A percentile compares a stretch with the other conserved stretches of the same genome.
Evolutionary conservation across 257 asterid species (phyloP).

Genomic region (Salvia hispanica): DNA sequence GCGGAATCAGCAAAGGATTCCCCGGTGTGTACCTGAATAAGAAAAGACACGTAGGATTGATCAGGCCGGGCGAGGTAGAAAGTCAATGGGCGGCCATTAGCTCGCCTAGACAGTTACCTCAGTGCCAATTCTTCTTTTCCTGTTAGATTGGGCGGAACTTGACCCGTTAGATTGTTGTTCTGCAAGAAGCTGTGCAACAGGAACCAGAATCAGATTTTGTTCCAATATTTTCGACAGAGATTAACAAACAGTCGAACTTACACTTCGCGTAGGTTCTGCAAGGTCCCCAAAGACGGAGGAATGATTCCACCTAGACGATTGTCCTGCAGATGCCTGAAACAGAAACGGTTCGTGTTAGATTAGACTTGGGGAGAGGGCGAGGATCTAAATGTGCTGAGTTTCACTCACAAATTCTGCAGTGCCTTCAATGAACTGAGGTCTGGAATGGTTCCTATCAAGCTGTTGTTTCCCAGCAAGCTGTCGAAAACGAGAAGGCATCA

Average conservation of each 20-base stretch:
- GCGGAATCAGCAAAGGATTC: constrained; percentile 63
- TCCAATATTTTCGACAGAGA: not conserved
- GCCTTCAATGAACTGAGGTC: constrained; percentile 66
- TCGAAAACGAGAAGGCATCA: constrained; percentile 30
- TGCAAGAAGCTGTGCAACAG: constrained; percentile 61
- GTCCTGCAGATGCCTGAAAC: constrained; percentile 80
- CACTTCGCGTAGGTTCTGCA: constrained; percentile 58
- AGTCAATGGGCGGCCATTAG: not conserved
- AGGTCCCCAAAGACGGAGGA: constrained; percentile 64
- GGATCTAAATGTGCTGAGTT: not conserved
- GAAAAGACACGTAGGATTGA: not conserved
- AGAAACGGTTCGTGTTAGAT: constrained; percentile 20
- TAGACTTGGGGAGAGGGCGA: not conserved
- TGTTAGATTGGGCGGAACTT: constrained; percentile 60
- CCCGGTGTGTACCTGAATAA: constrained; percentile 70
- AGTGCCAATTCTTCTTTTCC: constrained; percentile 58
- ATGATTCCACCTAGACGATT: constrained; percentile 68
- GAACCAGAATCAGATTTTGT: constrained; percentile 1
- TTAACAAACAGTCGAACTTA: constrained; percentile 45
- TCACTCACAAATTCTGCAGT: constrained; percentile 73
- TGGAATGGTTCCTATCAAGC: constrained; percentile 75
- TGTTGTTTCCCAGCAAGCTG: constrained; percentile 84
- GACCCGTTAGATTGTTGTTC: constrained; percentile 88
- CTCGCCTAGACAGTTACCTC: constrained; percentile 43
- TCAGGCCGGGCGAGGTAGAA: constrained; percentile 9